phyloP scores from a whole-genome alignment of 176 grass and related monocot species.

The sorghum (Sorghum bicolor) region Sorghum_bicolor_NCBIv3 NC_012873.2:62389501-62390000 shows the following conservation, averaged over 20 bases:
- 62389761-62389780: background rate
- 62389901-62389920: background rate
- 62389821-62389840: slow-evolving; percentile 45
- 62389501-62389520: slow-evolving; percentile 55
- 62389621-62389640: slow-evolving; percentile 1
- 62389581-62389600: slow-evolving; percentile 18
- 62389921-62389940: background rate
- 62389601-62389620: background rate
- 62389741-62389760: background rate
- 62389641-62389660: background rate
- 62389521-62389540: slow-evolving; percentile 72
- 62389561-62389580: slow-evolving; percentile 28
- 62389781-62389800: background rate
- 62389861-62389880: slow-evolving; percentile 54
- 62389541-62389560: slow-evolving; percentile 58
- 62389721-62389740: background rate
- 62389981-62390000: background rate
- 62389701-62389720: background rate
- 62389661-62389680: background rate
- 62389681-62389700: background rate
- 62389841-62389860: slow-evolving; percentile 74
- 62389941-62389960: background rate
- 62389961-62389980: background rate
- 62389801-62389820: slow-evolving; percentile 46
- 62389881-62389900: slow-evolving; percentile 28